Percentiles rank a stretch among this genome's conserved stretches.
Conservation (phyloP, 2,329 filamentous ascomycete species). For the Xylaria sp. region DNA sequence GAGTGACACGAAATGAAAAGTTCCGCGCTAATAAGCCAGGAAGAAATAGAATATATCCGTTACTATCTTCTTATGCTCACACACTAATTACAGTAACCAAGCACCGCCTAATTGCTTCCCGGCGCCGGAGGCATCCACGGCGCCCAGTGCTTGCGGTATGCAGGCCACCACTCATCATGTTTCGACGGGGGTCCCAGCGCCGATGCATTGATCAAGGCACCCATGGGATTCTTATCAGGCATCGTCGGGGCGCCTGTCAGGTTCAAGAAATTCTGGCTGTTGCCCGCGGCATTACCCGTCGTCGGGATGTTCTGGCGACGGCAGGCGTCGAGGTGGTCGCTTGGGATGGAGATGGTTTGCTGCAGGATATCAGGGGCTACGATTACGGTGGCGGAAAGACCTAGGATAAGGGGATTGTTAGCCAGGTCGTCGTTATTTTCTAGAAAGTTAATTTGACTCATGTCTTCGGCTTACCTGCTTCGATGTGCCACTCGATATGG, state of each 20-base stretch:
- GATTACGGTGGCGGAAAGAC: slow-evolving; percentile 29
- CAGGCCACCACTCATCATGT: slow-evolving; percentile 24
- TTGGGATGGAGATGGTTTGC: slow-evolving; percentile 20
- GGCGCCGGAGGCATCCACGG: slow-evolving; percentile 29
- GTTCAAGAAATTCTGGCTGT: slow-evolving; percentile 14
- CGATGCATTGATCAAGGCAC: slow-evolving; percentile 21
- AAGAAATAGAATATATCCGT: too few species aligned
- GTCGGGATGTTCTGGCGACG: slow-evolving; percentile 29
- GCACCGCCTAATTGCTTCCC: background rate
- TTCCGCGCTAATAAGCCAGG: too few species aligned
- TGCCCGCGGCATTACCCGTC: slow-evolving; percentile 28
- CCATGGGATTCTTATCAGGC: slow-evolving; percentile 15
- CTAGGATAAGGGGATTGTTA: slow-evolving; percentile 14
- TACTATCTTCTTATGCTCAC: background rate
- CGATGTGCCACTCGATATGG: slow-evolving; percentile 36
- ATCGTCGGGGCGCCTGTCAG: slow-evolving; percentile 27
- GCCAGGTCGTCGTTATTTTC: background rate
- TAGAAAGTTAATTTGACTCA: background rate
- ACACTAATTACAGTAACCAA: background rate
- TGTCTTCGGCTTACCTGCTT: slow-evolving; percentile 23
- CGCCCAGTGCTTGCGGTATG: slow-evolving; percentile 31
- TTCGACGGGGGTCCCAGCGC: slow-evolving; percentile 15
- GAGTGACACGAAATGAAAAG: too few species aligned
- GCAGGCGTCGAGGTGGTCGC: slow-evolving; percentile 26
- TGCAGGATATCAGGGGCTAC: slow-evolving; percentile 29